A percentile compares a stretch with the other conserved stretches of the same genome.
Evolutionary conservation across 805 yeast genomes (phyloP).

Genomic region (Nakazawaea siamensis): DNA sequence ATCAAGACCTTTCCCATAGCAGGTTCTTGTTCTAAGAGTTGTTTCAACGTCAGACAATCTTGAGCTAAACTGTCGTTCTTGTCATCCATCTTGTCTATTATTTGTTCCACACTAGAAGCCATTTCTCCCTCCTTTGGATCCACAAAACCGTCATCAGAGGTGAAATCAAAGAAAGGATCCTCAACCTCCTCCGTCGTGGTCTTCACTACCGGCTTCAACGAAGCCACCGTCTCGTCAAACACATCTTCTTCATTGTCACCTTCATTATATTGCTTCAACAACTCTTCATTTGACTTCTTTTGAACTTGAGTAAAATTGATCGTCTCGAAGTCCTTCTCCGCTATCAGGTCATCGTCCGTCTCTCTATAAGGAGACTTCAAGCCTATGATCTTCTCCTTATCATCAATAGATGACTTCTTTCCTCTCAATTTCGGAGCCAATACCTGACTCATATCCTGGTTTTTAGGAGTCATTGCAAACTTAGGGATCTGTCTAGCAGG

Average conservation of each 20-base stretch:
- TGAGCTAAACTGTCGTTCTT: constrained; percentile 4
- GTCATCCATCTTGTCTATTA: constrained; percentile 1
- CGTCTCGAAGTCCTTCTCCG: neutral
- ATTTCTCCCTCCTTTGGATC: constrained; percentile 6
- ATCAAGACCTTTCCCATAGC: constrained; percentile 1
- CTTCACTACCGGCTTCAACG: neutral
- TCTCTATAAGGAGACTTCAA: constrained; percentile 10
- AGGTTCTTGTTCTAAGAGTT: neutral
- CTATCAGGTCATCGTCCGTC: neutral
- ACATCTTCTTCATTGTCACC: neutral
- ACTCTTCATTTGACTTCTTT: neutral
- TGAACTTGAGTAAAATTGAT: neutral
- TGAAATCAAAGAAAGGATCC: constrained; percentile 6
- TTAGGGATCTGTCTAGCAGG: constrained; percentile 18
- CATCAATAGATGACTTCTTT: neutral
- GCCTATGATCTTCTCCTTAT: constrained; percentile 4
- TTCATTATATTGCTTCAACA: constrained; percentile 2
- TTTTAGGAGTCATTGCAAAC: constrained; percentile 1
- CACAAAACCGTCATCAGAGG: constrained; percentile 2
- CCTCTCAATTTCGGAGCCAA: constrained; percentile 2
- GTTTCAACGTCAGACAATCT: neutral
- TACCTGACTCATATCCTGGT: constrained; percentile 3
- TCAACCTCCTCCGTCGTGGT: neutral
- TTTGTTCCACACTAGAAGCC: constrained; percentile 2
- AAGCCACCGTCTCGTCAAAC: neutral